phyloP scores from a whole-genome alignment of 2,329 filamentous ascomycete genomes.

The Colletotrichum sp. region DNA sequence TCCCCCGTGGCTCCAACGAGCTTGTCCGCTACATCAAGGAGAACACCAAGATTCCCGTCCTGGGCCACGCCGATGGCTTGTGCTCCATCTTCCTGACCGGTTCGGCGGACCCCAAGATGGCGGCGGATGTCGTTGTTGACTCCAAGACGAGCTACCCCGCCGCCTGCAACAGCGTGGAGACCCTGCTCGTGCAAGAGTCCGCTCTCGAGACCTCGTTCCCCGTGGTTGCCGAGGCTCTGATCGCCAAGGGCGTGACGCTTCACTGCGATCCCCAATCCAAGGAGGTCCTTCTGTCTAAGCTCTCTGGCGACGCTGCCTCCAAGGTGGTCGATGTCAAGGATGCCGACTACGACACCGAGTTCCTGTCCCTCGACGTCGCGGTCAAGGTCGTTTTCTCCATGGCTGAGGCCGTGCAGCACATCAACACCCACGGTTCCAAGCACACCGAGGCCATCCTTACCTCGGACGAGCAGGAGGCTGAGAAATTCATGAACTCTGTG shows the following conservation, averaged over 20 bases:
- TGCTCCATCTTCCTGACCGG: slow-evolving; percentile 86
- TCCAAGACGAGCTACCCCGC: slow-evolving; percentile 95
- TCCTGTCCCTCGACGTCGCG: slow-evolving; percentile 83
- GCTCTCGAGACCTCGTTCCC: slow-evolving; percentile 70
- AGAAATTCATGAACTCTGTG: slow-evolving; percentile 82
- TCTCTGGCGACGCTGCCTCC: slow-evolving; percentile 28
- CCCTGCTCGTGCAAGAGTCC: slow-evolving; percentile 80
- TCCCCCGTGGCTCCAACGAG: slow-evolving; percentile 89
- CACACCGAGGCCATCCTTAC: slow-evolving; percentile 95
- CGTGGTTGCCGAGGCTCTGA: slow-evolving; percentile 73
- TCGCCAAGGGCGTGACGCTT: slow-evolving; percentile 79
- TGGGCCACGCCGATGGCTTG: slow-evolving; percentile 94
- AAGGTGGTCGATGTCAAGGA: slow-evolving; percentile 70
- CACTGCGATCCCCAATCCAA: slow-evolving; percentile 79
- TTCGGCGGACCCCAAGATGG: slow-evolving; percentile 76
- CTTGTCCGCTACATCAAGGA: slow-evolving; percentile 89
- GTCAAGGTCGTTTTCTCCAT: slow-evolving; percentile 78
- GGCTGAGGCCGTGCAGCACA: slow-evolving; percentile 80
- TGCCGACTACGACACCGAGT: slow-evolving; percentile 86
- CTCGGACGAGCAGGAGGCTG: slow-evolving; percentile 67
- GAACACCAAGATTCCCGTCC: slow-evolving; percentile 90
- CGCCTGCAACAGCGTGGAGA: slow-evolving; percentile 94
- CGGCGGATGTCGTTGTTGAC: slow-evolving; percentile 81
- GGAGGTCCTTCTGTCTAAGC: slow-evolving; percentile 56
- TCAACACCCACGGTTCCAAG: slow-evolving; percentile 90